Percentiles rank a stretch among this genome's conserved stretches.
phyloP scores from a whole-genome alignment of 768 basidiomycete species.

The Neoboletus subvelutipes region DNA sequence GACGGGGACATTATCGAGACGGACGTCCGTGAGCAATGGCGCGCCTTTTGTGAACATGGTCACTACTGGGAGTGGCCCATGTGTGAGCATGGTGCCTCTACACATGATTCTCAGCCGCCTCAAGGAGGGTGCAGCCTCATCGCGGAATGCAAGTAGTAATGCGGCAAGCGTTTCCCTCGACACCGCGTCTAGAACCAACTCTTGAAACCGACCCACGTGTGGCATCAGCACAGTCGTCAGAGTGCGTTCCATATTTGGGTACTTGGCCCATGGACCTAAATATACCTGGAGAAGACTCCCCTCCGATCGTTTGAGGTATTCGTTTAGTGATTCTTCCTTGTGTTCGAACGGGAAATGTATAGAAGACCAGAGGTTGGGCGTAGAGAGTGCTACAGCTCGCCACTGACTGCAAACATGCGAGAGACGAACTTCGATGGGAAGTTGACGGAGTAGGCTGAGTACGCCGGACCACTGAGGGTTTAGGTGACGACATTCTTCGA shows the following conservation, averaged over 20 bases:
- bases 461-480: conserved; percentile 35
- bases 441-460: conserved; percentile 32
- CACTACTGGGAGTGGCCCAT: conserved; percentile 25
- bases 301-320: conserved; percentile 35
- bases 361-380: conserved; percentile 36
- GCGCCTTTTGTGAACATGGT: conserved; percentile 32
- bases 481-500: conserved; percentile 32
- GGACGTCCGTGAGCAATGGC: conserved; percentile 33
- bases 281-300: conserved; percentile 33
- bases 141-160: conserved; percentile 24
- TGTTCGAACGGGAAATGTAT: conserved; percentile 33
- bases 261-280: conserved; percentile 34
- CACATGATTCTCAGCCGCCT: conserved; percentile 30
- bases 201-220: conserved; percentile 29
- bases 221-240: conserved; percentile 29
- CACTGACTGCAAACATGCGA: conserved; percentile 36
- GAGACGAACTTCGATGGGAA: conserved; percentile 34
- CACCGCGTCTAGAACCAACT: conserved; percentile 31
- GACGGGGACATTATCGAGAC: conserved; percentile 33
- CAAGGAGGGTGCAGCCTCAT: conserved; percentile 28
- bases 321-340: conserved; percentile 28
- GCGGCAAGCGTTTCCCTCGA: conserved; percentile 31
- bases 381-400: conserved; percentile 35
- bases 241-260: conserved; percentile 27
- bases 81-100: conserved; percentile 28